Evolutionary conservation across 768 basidiomycete genomes (phyloP), one percentile per base, ranked within the genome.

Genomic region (Chalciporus chontae): DNA sequence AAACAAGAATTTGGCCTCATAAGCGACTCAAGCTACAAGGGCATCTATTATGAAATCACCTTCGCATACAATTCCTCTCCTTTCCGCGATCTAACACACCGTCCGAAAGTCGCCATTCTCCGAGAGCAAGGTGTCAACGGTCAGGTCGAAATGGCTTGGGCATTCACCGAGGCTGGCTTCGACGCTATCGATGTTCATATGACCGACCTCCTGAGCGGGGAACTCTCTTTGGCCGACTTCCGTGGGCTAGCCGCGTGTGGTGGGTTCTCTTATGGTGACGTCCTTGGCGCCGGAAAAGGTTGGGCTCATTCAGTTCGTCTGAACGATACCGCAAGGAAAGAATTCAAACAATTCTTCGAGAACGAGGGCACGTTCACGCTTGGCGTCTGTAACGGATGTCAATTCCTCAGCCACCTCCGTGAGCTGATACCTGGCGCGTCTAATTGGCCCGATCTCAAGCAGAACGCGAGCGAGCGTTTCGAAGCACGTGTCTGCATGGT

Each of bases 111-210:
- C 24, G 95, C 94, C 19, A 92, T 99, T 58, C 78, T 99, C 26
- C 87, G 96, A 43, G 96, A 99, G 69, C 96, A 98, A 65, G 96
- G 96, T 53, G 94, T 98, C 51, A 99, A 99, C 66, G 96, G 96
- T 3, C 94, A 98, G 43, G 75, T 90, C 26, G 96, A 99, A 73
- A 97, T 99, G 96, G 96, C 89, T 1, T 99, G 94, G 93, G 82
- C 94, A 23, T 98, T 99, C 73, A 78, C 85, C 7, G 87, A 81
- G 3, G 94, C 94, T 8, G 96, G 96, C 9, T 99, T 99, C 66
- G 87, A 91, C 57, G 87, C 95, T 8, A 76, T 97, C 46, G 96
- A 99, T 63, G 91, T 98, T 5, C 96, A 99, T 71, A 98, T 98
- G 95, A 89, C 92, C 11, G 96, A 99, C 68, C 84, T 99, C 67